Base-by-base conservation (phyloP, 495 filamentous ascomycete genomes). In the Penicillium odoratum region DNA sequence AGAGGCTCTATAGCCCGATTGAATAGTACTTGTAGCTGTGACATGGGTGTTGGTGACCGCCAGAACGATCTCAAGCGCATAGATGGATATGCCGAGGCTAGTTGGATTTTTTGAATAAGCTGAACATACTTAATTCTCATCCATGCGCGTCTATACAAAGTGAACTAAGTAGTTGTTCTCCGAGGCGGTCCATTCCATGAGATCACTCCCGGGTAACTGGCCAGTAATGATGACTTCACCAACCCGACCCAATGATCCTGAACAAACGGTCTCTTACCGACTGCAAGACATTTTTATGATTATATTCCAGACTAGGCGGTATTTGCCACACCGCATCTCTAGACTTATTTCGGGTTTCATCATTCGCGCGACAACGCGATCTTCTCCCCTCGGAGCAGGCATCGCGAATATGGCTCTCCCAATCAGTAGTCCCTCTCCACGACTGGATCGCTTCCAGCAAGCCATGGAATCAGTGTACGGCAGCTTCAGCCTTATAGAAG, bases 381-480 rank as follows among this genome's bases (percentile, higher is more conserved):
- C 55, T 60, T 57, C 62, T 65, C 56, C 62, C 50, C 33, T 21
- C 16, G 30, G 26, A 28, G 31, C 25, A 57, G 48, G 55, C 8
- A 33, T 10, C 9, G 26, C 62, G 48, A 71, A 34, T 21, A 74
- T 72, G 67, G 60, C 65, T 43, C 57, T 57, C 29, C 62, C 65
- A 36, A 60, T 54, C 44, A 58, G 53, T 42, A 65, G 61, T 51
- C 60, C 60, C n/a, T 68, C 70, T n/a, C 62, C 71, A 7, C 60
- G 60, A 5, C 60, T 79, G 8, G 59, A 58, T 42, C 70, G 65
- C 51, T 77, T 78, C 67, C 64, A 68, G 42, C 55, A 70, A 53
- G 71, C 74, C 44, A 71, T 76, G 63, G 61, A 74, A 60, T 69
- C 75, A 7, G 26, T 80, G 26, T 80, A 80, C 48, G 75, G 75